phyloP scores from a whole-genome alignment of 2,329 filamentous ascomycete species.

The Botryosphaeria dothidea region DNA sequence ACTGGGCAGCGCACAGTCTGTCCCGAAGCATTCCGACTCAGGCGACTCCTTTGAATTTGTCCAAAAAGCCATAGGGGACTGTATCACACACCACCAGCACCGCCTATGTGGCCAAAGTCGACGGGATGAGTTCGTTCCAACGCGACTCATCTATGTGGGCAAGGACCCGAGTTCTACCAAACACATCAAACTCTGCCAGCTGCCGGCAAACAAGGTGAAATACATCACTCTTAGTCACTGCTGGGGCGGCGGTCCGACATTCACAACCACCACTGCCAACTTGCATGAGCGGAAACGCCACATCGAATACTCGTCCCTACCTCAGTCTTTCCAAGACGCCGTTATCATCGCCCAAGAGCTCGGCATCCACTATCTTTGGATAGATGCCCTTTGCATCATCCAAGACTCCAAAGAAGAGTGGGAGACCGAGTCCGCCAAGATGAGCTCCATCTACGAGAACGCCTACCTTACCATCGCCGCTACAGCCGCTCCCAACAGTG shows the following conservation, averaged over 20 bases:
- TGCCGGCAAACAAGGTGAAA: background rate
- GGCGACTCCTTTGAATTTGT: background rate
- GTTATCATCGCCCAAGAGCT: conserved; percentile 10
- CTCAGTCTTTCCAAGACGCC: conserved; percentile 20
- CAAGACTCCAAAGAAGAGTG: conserved; percentile 20
- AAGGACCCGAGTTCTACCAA: background rate
- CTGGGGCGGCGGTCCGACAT: conserved; percentile 21
- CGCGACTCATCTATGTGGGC: background rate
- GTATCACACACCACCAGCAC: background rate
- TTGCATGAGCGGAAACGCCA: background rate
- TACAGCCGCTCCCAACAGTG: background rate
- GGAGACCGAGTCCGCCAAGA: conserved; percentile 10
- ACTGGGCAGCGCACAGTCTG: background rate
- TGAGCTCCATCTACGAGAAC: conserved; percentile 14
- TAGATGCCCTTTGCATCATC: conserved; percentile 24
- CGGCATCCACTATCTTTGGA: conserved; percentile 21
- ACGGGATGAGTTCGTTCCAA: background rate
- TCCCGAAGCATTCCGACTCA: conserved; percentile 1
- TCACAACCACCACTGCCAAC: background rate
- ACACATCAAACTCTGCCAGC: background rate
- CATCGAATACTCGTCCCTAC: background rate
- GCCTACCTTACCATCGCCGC: conserved; percentile 7
- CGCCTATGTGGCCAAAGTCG: background rate
- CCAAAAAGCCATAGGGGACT: background rate
- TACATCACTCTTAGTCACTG: conserved; percentile 24